These are phyloP conservation scores for Serendipita sp. DNA, from an alignment of 768 basidiomycete genomes.

Conservation along the genomic window DNA sequence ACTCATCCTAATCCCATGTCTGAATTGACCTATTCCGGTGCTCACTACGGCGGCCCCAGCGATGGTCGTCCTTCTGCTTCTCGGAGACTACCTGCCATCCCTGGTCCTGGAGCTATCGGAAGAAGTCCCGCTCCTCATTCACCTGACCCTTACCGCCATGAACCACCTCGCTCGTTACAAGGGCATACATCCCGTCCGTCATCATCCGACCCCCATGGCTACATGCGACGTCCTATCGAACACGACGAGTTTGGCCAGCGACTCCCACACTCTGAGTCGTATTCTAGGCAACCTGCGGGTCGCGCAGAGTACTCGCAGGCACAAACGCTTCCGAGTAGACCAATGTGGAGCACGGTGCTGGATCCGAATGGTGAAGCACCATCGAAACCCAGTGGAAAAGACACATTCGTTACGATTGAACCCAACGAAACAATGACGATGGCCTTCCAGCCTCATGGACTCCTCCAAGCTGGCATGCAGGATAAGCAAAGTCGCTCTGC, in stretches of 20 bases:
- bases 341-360: constrained; percentile 79
- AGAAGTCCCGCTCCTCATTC: background rate
- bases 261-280: constrained; percentile 11
- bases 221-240: constrained; percentile 23
- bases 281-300: background rate
- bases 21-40: constrained; percentile 3
- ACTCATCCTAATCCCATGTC: constrained; percentile 8
- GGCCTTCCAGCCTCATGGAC: constrained; percentile 86
- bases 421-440: constrained; percentile 67
- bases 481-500: constrained; percentile 94
- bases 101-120: constrained; percentile 7
- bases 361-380: constrained; percentile 44
- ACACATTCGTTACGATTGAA: constrained; percentile 57
- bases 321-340: constrained; percentile 2
- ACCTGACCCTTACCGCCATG: background rate
- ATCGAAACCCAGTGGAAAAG: constrained; percentile 22
- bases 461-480: constrained; percentile 87
- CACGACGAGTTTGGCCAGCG: constrained; percentile 35
- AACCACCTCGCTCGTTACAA: background rate
- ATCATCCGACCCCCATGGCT: background rate
- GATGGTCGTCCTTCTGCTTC: background rate
- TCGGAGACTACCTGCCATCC: constrained; percentile 14
- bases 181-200: background rate
- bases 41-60: background rate
- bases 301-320: background rate